Evolutionary conservation across 1,284 basidiomycete species (phyloP), one percentile per base, ranked within the genome.

Genomic region (Sporisorium graminicola): DNA sequence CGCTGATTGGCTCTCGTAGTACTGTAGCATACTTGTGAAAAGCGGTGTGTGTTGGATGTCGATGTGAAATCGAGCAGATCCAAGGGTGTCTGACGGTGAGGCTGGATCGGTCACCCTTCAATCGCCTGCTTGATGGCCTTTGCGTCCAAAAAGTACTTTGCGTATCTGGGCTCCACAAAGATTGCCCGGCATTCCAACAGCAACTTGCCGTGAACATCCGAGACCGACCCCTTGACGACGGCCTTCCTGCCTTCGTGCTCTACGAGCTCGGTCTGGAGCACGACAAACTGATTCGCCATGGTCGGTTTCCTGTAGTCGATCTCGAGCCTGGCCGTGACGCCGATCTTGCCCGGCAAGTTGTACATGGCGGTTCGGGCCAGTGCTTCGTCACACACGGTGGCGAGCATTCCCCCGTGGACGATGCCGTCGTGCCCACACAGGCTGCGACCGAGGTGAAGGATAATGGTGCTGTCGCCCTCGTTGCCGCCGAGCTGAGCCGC

Each of bases 361-460:
- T 82, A 58, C 57, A 72, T 66, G 46, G 63, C 94, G 72, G 91
- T 92, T 66, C 95, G 87, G 0, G 91, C 95, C 44, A 98, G 86
- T 2, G 89, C 89, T 87, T 98, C 95, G 80, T 98, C 95, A 64
- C 96, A 87, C 5, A 98, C 87, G 0, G 94, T 98, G 29, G 94
- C 94, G 26, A 98, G 88, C 68, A 98, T 85, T 1, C 96, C 96
- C 0, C 96, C 96, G 84, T 98, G 96, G 2, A 98, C 87, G 74
- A 98, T 93, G 0, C 95, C 95, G 86, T 96, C 94, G 80, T 96
- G 94, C 0, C 87, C 94, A 82, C 95, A 98, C 55, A 98, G 81
- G 6, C 91, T 91, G 40, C 92, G 87, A 1, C 96, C 95, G 9
- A 97, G 88, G 83, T 98, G 95, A 1, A 94, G 69, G 66, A 97